Conservation (phyloP, 2,329 filamentous ascomycete species). For the Ophiostoma himal-ulmi region DNA sequence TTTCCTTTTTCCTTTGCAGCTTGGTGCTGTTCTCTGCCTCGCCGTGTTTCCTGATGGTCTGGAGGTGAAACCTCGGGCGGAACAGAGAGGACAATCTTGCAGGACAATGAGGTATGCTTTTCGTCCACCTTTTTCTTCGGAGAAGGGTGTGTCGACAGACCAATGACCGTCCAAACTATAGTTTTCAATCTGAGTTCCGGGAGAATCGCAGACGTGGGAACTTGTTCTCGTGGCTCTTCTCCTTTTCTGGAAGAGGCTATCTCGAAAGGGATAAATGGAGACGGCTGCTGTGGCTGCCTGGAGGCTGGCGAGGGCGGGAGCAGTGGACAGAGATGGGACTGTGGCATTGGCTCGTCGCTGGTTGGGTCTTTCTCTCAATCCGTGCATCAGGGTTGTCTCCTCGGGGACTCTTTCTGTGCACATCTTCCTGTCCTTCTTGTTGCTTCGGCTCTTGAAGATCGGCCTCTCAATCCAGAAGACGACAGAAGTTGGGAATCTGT, state of each 20-base stretch:
- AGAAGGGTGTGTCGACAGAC: slow-evolving; percentile 14
- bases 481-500: neutral
- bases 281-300: neutral
- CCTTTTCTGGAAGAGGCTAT: slow-evolving; percentile 13
- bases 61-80: neutral
- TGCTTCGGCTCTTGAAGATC: slow-evolving; percentile 6
- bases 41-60: neutral
- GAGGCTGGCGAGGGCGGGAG: neutral
- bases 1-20: neutral
- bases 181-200: slow-evolving; percentile 39
- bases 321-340: neutral
- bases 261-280: neutral
- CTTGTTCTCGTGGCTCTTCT: slow-evolving; percentile 21
- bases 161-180: slow-evolving; percentile 31
- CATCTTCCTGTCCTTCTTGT: neutral
- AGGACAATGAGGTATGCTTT: neutral
- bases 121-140: neutral
- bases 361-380: neutral
- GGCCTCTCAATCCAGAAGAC: slow-evolving; percentile 5
- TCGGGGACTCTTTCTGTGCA: neutral
- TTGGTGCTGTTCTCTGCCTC: neutral
- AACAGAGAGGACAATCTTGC: slow-evolving; percentile 15
- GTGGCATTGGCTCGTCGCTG: neutral
- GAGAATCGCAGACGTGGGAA: slow-evolving; percentile 23
- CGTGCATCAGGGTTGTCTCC: neutral